phyloP scores from a whole-genome alignment of 495 filamentous ascomycete species.

The Podospora conica region DNA sequence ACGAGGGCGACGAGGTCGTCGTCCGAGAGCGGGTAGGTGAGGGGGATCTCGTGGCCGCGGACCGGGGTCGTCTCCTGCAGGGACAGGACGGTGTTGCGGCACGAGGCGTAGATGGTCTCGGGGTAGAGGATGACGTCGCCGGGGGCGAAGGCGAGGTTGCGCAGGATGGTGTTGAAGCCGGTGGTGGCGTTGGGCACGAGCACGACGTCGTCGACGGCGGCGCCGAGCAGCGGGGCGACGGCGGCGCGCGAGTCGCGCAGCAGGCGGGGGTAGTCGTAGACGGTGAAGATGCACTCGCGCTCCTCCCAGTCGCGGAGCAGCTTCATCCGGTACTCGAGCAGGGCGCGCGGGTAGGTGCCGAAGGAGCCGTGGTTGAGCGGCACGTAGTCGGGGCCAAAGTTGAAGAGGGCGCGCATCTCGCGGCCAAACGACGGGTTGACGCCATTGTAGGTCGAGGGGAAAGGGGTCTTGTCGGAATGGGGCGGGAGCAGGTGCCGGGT shows the following conservation, averaged over 20 bases:
- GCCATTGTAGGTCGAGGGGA: not conserved
- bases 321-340: slow-evolving; percentile 26
- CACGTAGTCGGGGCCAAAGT: slow-evolving; percentile 30
- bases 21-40: slow-evolving; percentile 52
- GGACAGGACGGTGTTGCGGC: slow-evolving; percentile 60
- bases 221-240: slow-evolving; percentile 56
- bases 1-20: slow-evolving; percentile 49
- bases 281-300: slow-evolving; percentile 40
- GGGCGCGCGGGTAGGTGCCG: slow-evolving; percentile 30
- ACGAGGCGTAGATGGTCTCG: slow-evolving; percentile 63
- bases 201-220: slow-evolving; percentile 56
- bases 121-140: slow-evolving; percentile 58
- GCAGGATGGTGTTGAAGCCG: slow-evolving; percentile 65
- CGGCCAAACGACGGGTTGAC: slow-evolving; percentile 24
- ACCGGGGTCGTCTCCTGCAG: slow-evolving; percentile 47
- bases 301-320: slow-evolving; percentile 29
- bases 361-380: slow-evolving; percentile 40
- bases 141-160: slow-evolving; percentile 50
- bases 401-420: slow-evolving; percentile 33
- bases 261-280: slow-evolving; percentile 47
- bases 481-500: not conserved
- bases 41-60: slow-evolving; percentile 32
- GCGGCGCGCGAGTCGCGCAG: slow-evolving; percentile 55
- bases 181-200: slow-evolving; percentile 74
- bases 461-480: not conserved